Evolutionary conservation across 371 early-diverging fungal genomes (phyloP).

Genomic region (Lichtheimia corymbifera): DNA sequence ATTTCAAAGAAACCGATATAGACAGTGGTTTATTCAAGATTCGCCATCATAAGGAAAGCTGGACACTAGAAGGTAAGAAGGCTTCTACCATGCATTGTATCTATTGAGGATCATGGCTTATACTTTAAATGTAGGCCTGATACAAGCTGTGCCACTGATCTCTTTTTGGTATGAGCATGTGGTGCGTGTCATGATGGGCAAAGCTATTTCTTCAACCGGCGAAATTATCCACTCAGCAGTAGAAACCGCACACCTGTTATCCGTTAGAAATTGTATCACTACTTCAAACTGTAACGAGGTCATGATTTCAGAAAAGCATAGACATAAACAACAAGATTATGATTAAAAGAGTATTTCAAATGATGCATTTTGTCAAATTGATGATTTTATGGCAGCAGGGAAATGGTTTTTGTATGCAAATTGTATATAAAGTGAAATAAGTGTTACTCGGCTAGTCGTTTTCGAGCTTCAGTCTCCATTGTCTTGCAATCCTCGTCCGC

Average conservation of each 20-base stretch:
- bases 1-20: slow-evolving; percentile 22
- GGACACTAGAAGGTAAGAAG: slow-evolving; percentile 27
- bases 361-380: too few species aligned
- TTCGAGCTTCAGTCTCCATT: slow-evolving; percentile 32
- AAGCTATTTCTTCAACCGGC: slow-evolving; percentile 12
- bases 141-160: slow-evolving; percentile 12
- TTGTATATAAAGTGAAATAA: background rate
- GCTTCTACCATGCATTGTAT: background rate
- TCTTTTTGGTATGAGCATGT: slow-evolving; percentile 18
- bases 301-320: too few species aligned
- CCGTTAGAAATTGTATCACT: too few species aligned
- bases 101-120: background rate
- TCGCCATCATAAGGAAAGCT: slow-evolving; percentile 18
- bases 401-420: background rate
- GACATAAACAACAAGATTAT: too few species aligned
- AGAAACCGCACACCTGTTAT: background rate
- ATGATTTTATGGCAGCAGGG: too few species aligned
- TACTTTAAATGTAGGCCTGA: slow-evolving; percentile 5
- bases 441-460: slow-evolving; percentile 13
- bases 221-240: slow-evolving; percentile 11
- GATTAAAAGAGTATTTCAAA: too few species aligned
- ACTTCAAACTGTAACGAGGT: too few species aligned
- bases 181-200: slow-evolving; percentile 14
- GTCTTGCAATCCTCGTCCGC: slow-evolving; percentile 23
- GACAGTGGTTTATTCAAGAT: slow-evolving; percentile 26